Evolutionary conservation across 2,329 filamentous ascomycete genomes (phyloP).

Genomic region (Monosporascus cannonballus): DNA sequence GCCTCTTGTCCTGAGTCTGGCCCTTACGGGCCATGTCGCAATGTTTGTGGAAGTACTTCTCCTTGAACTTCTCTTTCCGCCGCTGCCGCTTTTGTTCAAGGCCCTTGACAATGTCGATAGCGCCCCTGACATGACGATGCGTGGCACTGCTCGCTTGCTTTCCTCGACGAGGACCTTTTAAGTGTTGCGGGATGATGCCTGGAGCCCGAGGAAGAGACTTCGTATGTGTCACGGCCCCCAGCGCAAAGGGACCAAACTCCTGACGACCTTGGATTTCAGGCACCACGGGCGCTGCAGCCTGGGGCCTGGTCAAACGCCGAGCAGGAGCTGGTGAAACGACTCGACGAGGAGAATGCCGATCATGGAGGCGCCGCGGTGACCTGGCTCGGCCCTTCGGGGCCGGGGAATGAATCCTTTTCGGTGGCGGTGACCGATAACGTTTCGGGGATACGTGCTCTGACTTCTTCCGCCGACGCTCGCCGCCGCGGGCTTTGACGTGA

Average conservation of each 20-base stretch:
- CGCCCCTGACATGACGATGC: constrained; percentile 73
- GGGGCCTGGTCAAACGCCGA: constrained; percentile 38
- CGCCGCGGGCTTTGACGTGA: constrained; percentile 48
- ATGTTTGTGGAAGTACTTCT: constrained; percentile 74
- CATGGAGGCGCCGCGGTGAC: constrained; percentile 56
- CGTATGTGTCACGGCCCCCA: constrained; percentile 68
- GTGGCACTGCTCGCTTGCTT: constrained; percentile 26
- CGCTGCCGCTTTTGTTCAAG: constrained; percentile 91
- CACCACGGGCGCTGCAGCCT: constrained; percentile 24
- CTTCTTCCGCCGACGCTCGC: constrained; percentile 44
- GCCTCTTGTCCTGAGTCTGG: constrained; percentile 55
- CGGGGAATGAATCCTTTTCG: constrained; percentile 42
- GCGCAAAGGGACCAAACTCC: constrained; percentile 39
- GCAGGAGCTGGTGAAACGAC: constrained; percentile 65
- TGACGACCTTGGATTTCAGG: constrained; percentile 22
- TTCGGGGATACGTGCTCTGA: constrained; percentile 50
- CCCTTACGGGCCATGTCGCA: constrained; percentile 75
- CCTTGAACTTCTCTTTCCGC: constrained; percentile 76
- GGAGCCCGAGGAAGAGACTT: constrained; percentile 81
- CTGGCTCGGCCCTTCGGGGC: constrained; percentile 44
- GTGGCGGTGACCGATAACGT: constrained; percentile 51
- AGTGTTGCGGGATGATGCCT: constrained; percentile 57
- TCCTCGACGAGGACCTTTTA: constrained; percentile 34
- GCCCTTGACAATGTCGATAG: constrained; percentile 95
- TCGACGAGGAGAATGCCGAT: constrained; percentile 63